Percentiles rank a stretch among this genome's conserved stretches.
Conservation (phyloP, 2,329 filamentous ascomycete species). For the Aspergillus sclerotialis region DNA sequence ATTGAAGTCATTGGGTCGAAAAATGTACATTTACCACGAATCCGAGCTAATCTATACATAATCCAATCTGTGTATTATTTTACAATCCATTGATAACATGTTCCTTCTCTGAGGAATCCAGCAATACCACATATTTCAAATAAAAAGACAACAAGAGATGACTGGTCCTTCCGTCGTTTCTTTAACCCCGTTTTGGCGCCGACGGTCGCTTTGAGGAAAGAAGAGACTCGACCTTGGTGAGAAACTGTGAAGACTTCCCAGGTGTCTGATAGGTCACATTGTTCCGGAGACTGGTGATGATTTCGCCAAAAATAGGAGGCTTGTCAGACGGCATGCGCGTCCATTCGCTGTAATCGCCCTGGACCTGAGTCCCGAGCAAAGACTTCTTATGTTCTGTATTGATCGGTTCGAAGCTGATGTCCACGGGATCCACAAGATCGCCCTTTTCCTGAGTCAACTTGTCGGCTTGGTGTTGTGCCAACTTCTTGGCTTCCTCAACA, state of each 20-base stretch:
- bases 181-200: slow-evolving; percentile 16
- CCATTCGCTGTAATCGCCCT: slow-evolving; percentile 30
- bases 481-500: slow-evolving; percentile 25
- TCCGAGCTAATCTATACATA: too few relatives aligned
- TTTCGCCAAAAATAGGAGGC: slow-evolving; percentile 22
- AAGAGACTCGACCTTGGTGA: slow-evolving; percentile 32
- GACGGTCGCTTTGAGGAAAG: slow-evolving; percentile 20
- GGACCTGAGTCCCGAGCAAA: slow-evolving; percentile 25
- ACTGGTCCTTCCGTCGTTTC: too few relatives aligned
- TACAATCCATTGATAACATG: too few relatives aligned
- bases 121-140: too few relatives aligned
- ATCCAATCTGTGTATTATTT: too few relatives aligned
- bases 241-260: slow-evolving; percentile 29
- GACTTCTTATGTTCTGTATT: slow-evolving; percentile 17
- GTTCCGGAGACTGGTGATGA: slow-evolving; percentile 31
- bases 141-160: slow-evolving; percentile 1
- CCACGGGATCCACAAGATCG: slow-evolving; percentile 28
- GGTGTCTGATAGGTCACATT: slow-evolving; percentile 35
- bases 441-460: slow-evolving; percentile 30
- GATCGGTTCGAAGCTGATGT: slow-evolving; percentile 20
- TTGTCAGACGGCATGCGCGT: slow-evolving; percentile 10
- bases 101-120: too few relatives aligned
- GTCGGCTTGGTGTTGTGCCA: slow-evolving; percentile 27
- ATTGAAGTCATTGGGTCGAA: slow-evolving; percentile 1
- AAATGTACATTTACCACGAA: too few relatives aligned